These are phyloP conservation scores for Bimuria novae-zelandiae DNA, from an alignment of 2,329 filamentous ascomycete species.

Conservation along the genomic window DNA sequence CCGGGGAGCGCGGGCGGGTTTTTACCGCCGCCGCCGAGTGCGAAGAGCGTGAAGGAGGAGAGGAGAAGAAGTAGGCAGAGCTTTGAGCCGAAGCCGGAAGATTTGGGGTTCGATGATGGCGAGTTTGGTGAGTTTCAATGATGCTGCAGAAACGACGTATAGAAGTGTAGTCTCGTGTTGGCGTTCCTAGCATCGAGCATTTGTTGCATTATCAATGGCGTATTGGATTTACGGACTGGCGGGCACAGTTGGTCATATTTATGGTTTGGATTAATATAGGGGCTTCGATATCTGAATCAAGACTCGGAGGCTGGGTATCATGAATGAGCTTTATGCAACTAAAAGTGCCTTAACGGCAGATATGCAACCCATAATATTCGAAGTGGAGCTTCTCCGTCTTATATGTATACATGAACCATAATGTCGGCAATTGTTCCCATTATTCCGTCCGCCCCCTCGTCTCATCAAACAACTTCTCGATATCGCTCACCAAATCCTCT, in stretches of 20 bases:
- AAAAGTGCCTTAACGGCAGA: neutral
- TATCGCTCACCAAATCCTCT: constrained; percentile 74
- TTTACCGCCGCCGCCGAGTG: constrained; percentile 70
- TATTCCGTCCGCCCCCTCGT: constrained; percentile 35
- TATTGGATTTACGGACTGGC: constrained; percentile 3
- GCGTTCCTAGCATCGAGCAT: constrained; percentile 11
- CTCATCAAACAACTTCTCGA: constrained; percentile 68
- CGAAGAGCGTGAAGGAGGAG: constrained; percentile 64
- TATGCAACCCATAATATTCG: too few relatives aligned
- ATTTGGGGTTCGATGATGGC: constrained; percentile 83
- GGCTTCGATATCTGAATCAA: neutral
- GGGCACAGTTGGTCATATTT: neutral
- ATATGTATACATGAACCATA: too few relatives aligned
- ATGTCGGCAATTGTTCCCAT: too few relatives aligned
- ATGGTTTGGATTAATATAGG: neutral
- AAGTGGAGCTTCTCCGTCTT: too few relatives aligned
- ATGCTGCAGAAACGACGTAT: neutral
- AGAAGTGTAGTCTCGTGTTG: neutral
- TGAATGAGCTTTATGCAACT: neutral
- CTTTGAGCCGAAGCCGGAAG: constrained; percentile 54
- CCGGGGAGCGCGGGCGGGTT: constrained; percentile 54
- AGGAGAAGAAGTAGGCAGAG: constrained; percentile 58
- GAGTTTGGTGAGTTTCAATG: constrained; percentile 82
- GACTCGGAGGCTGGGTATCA: constrained; percentile 12
- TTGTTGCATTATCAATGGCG: constrained; percentile 27